Percentiles rank a stretch among this genome's conserved stretches.
These are phyloP conservation scores for Rhizophagus clarus DNA, from an alignment of 192 early-diverging fungal genomes.

Conservation along the genomic window DNA sequence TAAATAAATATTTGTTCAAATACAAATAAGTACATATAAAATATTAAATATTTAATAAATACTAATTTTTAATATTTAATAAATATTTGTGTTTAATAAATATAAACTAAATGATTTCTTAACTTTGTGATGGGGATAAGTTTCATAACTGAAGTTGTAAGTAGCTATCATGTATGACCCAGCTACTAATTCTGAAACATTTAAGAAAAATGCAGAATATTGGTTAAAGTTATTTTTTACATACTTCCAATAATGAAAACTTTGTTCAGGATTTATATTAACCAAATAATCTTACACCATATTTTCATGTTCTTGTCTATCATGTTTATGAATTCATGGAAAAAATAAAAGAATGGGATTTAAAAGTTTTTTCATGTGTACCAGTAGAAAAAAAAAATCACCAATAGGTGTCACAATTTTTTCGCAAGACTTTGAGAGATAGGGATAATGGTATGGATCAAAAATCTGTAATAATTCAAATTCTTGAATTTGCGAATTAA, in stretches of 20 bases:
- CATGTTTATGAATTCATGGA: not conserved
- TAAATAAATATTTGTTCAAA: too few relatives aligned
- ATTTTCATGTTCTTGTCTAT: not conserved
- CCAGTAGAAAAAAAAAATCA: too few relatives aligned
- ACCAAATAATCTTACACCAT: not conserved
- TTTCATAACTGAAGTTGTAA: conserved; percentile 9
- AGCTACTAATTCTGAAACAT: not conserved
- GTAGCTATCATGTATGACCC: not conserved
- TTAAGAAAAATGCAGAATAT: not conserved
- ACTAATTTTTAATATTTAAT: too few relatives aligned
- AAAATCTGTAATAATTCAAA: not conserved
- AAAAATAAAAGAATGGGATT: too few relatives aligned
- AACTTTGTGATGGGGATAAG: too few relatives aligned
- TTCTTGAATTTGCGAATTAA: not conserved
- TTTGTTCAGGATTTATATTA: not conserved
- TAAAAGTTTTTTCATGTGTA: too few relatives aligned
- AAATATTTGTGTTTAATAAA: too few relatives aligned
- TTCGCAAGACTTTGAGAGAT: too few relatives aligned
- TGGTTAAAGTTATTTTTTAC: not conserved
- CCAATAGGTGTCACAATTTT: too few relatives aligned
- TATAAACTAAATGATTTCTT: too few relatives aligned
- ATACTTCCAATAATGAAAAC: not conserved
- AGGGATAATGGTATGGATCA: not conserved
- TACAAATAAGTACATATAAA: too few relatives aligned
- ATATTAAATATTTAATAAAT: too few relatives aligned